Conservation (phyloP, 2,329 filamentous ascomycete species). For the Diaporthe destruens region DNA sequence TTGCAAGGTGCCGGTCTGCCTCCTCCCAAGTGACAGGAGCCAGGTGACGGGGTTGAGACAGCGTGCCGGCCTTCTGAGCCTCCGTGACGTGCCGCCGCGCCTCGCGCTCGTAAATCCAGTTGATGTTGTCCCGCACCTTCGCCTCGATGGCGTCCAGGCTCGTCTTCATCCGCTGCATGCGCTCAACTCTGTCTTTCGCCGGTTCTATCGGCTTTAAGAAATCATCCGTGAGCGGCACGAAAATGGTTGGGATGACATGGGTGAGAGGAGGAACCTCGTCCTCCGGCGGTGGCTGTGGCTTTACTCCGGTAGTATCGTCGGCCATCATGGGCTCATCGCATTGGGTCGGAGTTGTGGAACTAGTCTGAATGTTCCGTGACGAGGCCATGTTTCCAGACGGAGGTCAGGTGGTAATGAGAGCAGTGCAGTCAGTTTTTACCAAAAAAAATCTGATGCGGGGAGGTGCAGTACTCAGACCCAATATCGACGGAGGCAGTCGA, state of each 20-base stretch:
- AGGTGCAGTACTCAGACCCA: not conserved
- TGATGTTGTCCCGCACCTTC: slow-evolving; percentile 50
- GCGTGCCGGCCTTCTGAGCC: slow-evolving; percentile 40
- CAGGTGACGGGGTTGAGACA: slow-evolving; percentile 33
- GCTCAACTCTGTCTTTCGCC: slow-evolving; percentile 48
- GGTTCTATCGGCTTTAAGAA: slow-evolving; percentile 47
- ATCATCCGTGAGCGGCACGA: slow-evolving; percentile 51
- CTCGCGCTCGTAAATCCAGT: slow-evolving; percentile 52
- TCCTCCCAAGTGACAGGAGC: slow-evolving; percentile 44
- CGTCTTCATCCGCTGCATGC: slow-evolving; percentile 48
- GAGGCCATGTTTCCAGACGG: slow-evolving; percentile 18
- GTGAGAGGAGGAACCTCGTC: slow-evolving; percentile 48
- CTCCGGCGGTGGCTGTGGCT: not conserved
- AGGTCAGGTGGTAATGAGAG: too few relatives aligned
- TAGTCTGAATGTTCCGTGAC: not conserved
- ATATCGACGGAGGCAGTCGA: not conserved
- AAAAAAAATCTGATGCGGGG: not conserved
- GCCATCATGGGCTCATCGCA: not conserved
- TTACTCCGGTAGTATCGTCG: not conserved
- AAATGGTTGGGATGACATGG: slow-evolving; percentile 49
- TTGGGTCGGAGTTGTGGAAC: not conserved
- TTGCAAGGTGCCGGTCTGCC: slow-evolving; percentile 47
- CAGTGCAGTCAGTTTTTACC: not conserved
- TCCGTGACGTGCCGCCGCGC: slow-evolving; percentile 48
- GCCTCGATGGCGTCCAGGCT: slow-evolving; percentile 49